Percentiles rank a stretch among this genome's conserved stretches.
Conservation (phyloP, 2,329 filamentous ascomycete genomes). For the Ophiostoma sp. region DNA sequence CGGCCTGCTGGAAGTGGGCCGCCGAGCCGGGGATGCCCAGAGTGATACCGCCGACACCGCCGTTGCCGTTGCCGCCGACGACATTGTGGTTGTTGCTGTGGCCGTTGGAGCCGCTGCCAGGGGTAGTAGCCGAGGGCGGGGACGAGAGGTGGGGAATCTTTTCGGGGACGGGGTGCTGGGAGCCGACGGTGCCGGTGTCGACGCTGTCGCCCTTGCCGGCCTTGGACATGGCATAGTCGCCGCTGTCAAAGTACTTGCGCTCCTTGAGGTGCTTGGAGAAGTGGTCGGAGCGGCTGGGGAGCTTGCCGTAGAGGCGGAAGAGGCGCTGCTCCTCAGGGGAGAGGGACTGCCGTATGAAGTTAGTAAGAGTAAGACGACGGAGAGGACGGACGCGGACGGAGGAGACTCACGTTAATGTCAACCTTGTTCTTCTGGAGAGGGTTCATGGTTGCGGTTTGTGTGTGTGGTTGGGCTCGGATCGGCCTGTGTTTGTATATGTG, state of each 20-base stretch:
- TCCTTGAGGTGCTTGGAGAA: constrained; percentile 99
- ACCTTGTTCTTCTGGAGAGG: constrained; percentile 98
- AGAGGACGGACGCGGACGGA: neutral
- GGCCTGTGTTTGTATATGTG: neutral
- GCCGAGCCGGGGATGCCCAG: constrained; percentile 44
- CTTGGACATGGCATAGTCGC: constrained; percentile 95
- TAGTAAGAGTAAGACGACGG: neutral
- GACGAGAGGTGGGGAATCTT: constrained; percentile 89
- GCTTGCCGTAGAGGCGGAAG: constrained; percentile 96
- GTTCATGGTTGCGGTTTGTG: constrained; percentile 60
- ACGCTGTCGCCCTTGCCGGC: constrained; percentile 94
- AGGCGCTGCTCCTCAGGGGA: constrained; percentile 93
- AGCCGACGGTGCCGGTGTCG: constrained; percentile 89
- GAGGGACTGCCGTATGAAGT: constrained; percentile 67
- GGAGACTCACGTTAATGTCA: constrained; percentile 77
- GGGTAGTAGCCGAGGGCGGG: constrained; percentile 47
- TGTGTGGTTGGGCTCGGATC: neutral
- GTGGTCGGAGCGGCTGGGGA: constrained; percentile 93
- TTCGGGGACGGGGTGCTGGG: constrained; percentile 90
- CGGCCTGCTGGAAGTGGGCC: constrained; percentile 55
- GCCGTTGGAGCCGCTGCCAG: constrained; percentile 33
- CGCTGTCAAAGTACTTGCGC: constrained; percentile 97
- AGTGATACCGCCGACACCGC: constrained; percentile 38
- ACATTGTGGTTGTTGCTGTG: constrained; percentile 23
- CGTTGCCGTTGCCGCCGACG: constrained; percentile 34